Percentiles rank a stretch among this genome's conserved stretches.
Evolutionary conservation across 495 filamentous ascomycete genomes (phyloP).

Genomic region (Cetradonia linearis): DNA sequence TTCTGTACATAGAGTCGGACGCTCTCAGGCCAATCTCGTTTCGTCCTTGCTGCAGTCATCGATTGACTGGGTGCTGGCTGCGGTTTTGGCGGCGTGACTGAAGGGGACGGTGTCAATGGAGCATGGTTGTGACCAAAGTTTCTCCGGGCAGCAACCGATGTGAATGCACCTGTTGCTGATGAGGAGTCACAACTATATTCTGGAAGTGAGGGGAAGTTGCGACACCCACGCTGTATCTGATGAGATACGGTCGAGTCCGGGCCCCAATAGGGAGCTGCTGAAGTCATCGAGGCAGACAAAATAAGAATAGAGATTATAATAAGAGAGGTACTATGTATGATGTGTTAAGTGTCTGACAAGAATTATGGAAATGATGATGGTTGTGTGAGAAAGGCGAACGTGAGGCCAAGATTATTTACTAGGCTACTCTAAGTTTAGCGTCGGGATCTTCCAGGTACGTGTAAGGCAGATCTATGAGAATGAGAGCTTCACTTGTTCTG

Average conservation of each 20-base stretch:
- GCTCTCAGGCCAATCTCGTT: constrained; percentile 63
- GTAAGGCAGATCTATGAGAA: background rate
- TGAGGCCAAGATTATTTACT: background rate
- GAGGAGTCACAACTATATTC: constrained; percentile 1
- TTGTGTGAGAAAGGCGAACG: background rate
- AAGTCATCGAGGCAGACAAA: constrained; percentile 9
- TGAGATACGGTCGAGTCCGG: constrained; percentile 4
- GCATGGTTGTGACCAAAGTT: constrained; percentile 27
- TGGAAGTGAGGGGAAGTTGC: constrained; percentile 1
- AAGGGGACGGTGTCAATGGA: constrained; percentile 15
- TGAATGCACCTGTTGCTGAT: constrained; percentile 22
- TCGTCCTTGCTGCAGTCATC: constrained; percentile 30
- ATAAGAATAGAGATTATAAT: background rate
- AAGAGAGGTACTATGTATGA: background rate
- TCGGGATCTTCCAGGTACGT: constrained; percentile 3
- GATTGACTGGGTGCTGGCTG: constrained; percentile 25
- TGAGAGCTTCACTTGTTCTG: constrained; percentile 11
- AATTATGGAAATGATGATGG: background rate
- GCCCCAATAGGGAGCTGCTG: constrained; percentile 7
- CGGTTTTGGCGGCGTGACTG: constrained; percentile 19
- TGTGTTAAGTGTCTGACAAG: background rate
- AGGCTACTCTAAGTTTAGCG: constrained; percentile 1
- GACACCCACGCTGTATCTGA: constrained; percentile 14
- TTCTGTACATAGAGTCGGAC: constrained; percentile 78
- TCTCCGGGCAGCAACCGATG: constrained; percentile 29